phyloP scores from a whole-genome alignment of 2,329 filamentous ascomycete species.

The Fusarium humuli region DNA sequence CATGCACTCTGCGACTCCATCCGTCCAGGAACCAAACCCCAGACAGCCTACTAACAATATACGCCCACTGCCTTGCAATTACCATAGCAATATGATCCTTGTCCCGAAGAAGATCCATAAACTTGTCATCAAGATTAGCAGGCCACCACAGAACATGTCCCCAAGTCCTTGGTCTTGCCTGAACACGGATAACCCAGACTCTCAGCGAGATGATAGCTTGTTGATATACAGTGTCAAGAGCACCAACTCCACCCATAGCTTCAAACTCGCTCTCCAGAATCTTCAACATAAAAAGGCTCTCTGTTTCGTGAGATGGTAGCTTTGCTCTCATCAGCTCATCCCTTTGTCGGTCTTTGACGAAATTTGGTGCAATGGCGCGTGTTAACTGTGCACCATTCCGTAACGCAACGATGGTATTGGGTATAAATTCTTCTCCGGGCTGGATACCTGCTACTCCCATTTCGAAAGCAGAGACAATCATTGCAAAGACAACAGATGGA shows the following conservation, averaged over 20 bases:
- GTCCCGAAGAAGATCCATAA: background rate
- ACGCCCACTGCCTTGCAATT: background rate
- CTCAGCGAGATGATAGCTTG: background rate
- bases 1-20: background rate
- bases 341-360: background rate
- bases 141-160: background rate
- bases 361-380: background rate
- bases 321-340: background rate
- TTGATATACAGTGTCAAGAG: background rate
- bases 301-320: background rate
- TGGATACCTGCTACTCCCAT: background rate
- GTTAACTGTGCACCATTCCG: background rate
- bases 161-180: background rate
- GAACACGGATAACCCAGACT: rapidly evolving
- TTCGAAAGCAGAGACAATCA: background rate
- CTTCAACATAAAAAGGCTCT: background rate
- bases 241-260: background rate
- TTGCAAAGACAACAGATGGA: background rate
- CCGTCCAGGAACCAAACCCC: background rate
- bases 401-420: background rate
- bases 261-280: background rate
- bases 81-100: background rate
- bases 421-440: background rate
- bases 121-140: background rate
- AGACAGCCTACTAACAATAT: background rate